These are phyloP conservation scores for Darksidea phi DNA, from an alignment of 495 filamentous ascomycete species.

Conservation along the genomic window DNA sequence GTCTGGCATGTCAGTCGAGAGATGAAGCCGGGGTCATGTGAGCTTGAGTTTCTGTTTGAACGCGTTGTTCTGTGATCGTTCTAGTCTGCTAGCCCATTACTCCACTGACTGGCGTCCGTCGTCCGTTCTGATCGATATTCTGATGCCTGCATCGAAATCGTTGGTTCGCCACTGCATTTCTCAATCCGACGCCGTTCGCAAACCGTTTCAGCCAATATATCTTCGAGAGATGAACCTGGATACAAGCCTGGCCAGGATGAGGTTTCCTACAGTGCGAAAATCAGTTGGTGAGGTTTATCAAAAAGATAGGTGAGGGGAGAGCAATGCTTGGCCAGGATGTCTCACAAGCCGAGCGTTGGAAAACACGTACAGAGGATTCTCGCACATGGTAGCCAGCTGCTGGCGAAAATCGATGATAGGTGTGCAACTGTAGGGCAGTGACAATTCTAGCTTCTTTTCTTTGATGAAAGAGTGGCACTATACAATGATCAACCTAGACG, in stretches of 20 bases:
- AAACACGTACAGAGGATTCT: not conserved
- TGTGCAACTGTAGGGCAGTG: constrained; percentile 20
- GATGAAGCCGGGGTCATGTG: not conserved
- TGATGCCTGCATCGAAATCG: not conserved
- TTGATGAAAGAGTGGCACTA: constrained; percentile 13
- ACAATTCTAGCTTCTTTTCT: constrained; percentile 1
- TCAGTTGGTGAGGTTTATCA: no score
- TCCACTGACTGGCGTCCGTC: not conserved
- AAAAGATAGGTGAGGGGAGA: no score
- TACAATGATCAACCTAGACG: not conserved
- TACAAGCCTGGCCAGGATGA: constrained; percentile 27
- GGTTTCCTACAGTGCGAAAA: not conserved
- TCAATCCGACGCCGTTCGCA: constrained; percentile 5
- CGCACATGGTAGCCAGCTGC: constrained; percentile 29
- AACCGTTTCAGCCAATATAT: constrained; percentile 19
- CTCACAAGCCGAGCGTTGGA: no score
- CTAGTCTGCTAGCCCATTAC: not conserved
- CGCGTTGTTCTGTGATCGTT: not conserved
- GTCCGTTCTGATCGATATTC: not conserved
- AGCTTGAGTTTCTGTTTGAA: not conserved
- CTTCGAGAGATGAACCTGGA: constrained; percentile 26
- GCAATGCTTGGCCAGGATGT: no score
- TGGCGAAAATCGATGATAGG: constrained; percentile 22
- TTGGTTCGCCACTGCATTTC: not conserved
- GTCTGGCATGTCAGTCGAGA: constrained; percentile 5